Evolutionary conservation across 805 yeast genomes (phyloP).

Genomic region (Saccharomyces jurei): DNA sequence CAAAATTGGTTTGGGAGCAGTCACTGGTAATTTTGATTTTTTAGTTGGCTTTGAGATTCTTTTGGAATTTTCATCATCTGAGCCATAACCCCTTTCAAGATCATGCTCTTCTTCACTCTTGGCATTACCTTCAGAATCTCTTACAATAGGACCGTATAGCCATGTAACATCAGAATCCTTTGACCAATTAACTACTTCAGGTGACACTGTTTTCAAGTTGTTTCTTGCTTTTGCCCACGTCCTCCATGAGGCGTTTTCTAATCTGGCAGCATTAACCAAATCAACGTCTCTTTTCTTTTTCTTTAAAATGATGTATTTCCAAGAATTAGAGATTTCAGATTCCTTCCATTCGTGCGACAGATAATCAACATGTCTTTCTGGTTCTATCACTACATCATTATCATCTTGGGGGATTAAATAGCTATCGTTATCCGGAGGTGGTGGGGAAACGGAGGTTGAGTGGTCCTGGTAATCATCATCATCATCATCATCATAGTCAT

Average conservation of each 20-base stretch:
- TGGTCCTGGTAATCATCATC: slow-evolving; percentile 3
- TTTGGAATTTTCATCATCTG: slow-evolving; percentile 32
- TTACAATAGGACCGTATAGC: slow-evolving; percentile 80
- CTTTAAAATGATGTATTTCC: slow-evolving; percentile 84
- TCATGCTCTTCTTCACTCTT: slow-evolving; percentile 8
- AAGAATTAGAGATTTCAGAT: slow-evolving; percentile 82
- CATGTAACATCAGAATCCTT: slow-evolving; percentile 96
- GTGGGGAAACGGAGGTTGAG: slow-evolving; percentile 31
- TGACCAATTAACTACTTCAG: slow-evolving; percentile 90
- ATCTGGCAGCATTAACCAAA: slow-evolving; percentile 71
- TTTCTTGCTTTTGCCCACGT: slow-evolving; percentile 93
- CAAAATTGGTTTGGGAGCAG: slow-evolving; percentile 68
- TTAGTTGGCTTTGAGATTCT: slow-evolving; percentile 17
- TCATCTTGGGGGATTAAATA: slow-evolving; percentile 65
- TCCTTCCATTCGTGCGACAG: slow-evolving; percentile 95
- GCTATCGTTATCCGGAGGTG: slow-evolving; percentile 26
- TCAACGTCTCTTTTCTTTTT: slow-evolving; percentile 49
- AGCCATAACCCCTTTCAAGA: slow-evolving; percentile 31
- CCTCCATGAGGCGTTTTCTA: slow-evolving; percentile 93
- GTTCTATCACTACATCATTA: slow-evolving; percentile 68
- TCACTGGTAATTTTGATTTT: slow-evolving; percentile 6
- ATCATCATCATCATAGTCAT: slow-evolving; percentile 4
- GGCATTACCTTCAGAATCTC: slow-evolving; percentile 11
- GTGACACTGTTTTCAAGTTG: slow-evolving; percentile 71
- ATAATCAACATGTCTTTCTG: slow-evolving; percentile 88